Evolutionary conservation across 768 basidiomycete genomes (phyloP).

Genomic region (Pisolithus tinctorius): DNA sequence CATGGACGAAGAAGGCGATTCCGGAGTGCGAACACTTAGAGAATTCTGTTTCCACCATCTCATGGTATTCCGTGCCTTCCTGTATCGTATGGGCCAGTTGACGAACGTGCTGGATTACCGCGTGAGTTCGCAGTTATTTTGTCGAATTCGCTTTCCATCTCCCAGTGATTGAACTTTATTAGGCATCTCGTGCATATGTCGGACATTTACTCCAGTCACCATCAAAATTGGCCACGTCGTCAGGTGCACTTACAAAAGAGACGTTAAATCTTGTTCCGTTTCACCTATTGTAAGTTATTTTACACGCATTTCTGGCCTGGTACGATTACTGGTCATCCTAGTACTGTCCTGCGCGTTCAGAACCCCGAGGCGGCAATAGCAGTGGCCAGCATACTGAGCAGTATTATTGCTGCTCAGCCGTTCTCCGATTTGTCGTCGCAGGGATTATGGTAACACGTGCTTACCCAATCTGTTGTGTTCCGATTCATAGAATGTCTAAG

Average conservation of each 20-base stretch:
- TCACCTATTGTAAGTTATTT: conserved; percentile 37
- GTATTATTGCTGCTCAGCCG: conserved; percentile 7
- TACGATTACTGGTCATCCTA: not conserved
- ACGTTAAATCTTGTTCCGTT: conserved; percentile 46
- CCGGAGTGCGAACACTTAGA: too few species aligned
- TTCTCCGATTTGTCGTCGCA: conserved; percentile 13
- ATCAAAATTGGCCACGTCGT: conserved; percentile 1
- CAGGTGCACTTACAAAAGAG: conserved; percentile 14
- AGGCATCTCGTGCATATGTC: too few species aligned
- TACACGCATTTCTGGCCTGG: not conserved
- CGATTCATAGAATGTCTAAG: conserved; percentile 16
- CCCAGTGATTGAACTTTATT: too few species aligned
- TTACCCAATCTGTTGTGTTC: conserved; percentile 15
- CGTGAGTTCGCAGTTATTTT: too few species aligned
- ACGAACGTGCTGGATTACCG: too few species aligned
- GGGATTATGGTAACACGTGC: conserved; percentile 12
- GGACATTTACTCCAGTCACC: conserved; percentile 10
- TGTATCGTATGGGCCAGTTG: too few species aligned
- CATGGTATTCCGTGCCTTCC: too few species aligned
- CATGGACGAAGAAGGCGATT: too few species aligned
- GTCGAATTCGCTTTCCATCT: too few species aligned
- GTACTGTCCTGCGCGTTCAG: conserved; percentile 19
- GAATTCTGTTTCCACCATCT: too few species aligned
- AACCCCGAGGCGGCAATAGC: conserved; percentile 13
- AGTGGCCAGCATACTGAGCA: not conserved